Evolutionary conservation across 2,329 filamentous ascomycete genomes (phyloP), one percentile per base, ranked within the genome.

Genomic region (Rutstroemia sp.): DNA sequence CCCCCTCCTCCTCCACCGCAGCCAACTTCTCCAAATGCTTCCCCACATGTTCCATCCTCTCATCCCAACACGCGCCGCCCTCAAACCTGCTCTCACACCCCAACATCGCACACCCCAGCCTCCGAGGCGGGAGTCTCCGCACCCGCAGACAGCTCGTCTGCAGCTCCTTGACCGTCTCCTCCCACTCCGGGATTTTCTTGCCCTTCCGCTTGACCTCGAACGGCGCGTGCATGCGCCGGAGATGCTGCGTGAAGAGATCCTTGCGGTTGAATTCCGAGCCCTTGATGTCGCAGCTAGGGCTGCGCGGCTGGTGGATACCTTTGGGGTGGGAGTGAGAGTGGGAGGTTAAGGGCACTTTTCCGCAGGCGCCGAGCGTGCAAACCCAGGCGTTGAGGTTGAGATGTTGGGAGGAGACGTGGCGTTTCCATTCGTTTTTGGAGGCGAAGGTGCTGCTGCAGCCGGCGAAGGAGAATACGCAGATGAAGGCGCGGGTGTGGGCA

Each of bases 351-450:
- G 54, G n/a, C 34, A 34, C 67, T 63, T 57, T 64, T 56, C 62
- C 61, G 42, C 59, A 71, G 47, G 65, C 69, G 23, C 66, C 67
- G 10, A 67, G 63, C 25, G 72, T 67, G 73, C 92, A 97, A 57
- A 86, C 77, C 82, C 86, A 96, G 72, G 85, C 88, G 46, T 80
- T 75, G 3, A 89, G 76, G 54, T 85, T 81, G 21, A 96, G 76
- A 67, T 97, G 92, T 67, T 95, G 88, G 0, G 87, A 88, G 34
- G 77, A 75, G 65, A 92, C 83, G 68, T 97, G 92, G 0, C 92
- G 83, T 71, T 96, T 96, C 92, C 92, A 96, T 70, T 96, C 92
- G 69, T 96, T 96, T 74, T 95, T 96, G 63, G 80, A 85, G 3
- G 80, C 79, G 67, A 96, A 96, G 0, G 79, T 83, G 2, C 83